phyloP scores from a whole-genome alignment of 2,329 filamentous ascomycete species.

The Orbilia ellipsospora region DNA sequence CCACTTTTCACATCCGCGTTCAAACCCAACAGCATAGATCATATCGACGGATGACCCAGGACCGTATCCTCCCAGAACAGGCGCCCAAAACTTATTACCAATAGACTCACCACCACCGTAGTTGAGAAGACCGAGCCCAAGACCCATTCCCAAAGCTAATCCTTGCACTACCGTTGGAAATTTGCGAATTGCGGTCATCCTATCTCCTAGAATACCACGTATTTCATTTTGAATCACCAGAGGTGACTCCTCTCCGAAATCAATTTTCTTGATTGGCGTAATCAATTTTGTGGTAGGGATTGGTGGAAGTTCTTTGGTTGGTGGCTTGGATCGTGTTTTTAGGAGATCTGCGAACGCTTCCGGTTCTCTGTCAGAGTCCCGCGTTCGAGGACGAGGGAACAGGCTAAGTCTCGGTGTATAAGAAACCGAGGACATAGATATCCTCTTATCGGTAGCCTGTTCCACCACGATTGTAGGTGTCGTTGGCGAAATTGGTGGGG shows the following conservation, averaged over 20 bases:
- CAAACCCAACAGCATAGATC: constrained; percentile 50
- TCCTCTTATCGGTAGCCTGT: constrained; percentile 35
- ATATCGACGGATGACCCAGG: constrained; percentile 38
- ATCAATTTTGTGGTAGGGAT: constrained; percentile 40
- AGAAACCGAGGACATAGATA: constrained; percentile 34
- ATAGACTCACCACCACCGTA: constrained; percentile 44
- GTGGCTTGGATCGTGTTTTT: constrained; percentile 42
- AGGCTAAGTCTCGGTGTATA: constrained; percentile 46
- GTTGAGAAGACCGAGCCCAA: constrained; percentile 49
- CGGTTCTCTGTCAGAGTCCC: constrained; percentile 46
- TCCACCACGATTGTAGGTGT: constrained; percentile 53
- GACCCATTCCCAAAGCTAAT: constrained; percentile 48
- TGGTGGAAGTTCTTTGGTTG: constrained; percentile 44
- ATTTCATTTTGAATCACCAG: constrained; percentile 51
- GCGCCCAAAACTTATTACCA: constrained; percentile 50
- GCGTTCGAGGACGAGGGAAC: constrained; percentile 48
- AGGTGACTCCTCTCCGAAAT: constrained; percentile 45
- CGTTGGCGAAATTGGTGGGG: constrained; percentile 53
- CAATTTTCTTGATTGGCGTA: constrained; percentile 52
- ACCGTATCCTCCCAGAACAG: constrained; percentile 47
- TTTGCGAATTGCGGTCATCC: constrained; percentile 50
- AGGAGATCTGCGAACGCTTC: constrained; percentile 35
- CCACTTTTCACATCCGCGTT: constrained; percentile 54
- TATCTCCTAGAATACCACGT: constrained; percentile 49
- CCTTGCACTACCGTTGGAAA: constrained; percentile 53